Base-by-base conservation (phyloP, 2,329 filamentous ascomycete genomes). In the Lachnellula hyalina region DNA sequence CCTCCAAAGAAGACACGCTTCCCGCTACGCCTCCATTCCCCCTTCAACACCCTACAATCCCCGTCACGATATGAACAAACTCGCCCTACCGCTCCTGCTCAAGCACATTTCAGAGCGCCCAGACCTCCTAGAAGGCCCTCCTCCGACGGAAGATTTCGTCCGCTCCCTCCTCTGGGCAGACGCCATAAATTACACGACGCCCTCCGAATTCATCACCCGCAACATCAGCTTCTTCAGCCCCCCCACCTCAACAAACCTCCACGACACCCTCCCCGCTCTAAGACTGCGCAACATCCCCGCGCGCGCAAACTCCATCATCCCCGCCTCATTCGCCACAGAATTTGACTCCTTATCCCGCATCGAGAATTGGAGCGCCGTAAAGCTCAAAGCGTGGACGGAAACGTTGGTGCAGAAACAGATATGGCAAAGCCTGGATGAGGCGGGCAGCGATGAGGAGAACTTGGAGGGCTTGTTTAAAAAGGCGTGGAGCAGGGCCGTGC, bases 1-100 rank as follows among this genome's bases (percentile, higher is more conserved):
- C 69, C 80, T 97, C 48, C 90, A 96, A 66, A 83, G 81, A 63
- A 79, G 82, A 47, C 89, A 93, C 47, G 67, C 68, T 34, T 53
- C 51, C 21, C 63, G 64, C 17, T 68, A 70, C 49, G 63, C 62
- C 35, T 53, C 55, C 19, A 34, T 55, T 5, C 38, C 49, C 47
- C n/a, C 47, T 42, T 25, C 49, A 23, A 42, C 47, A 45, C 51
- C 54, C 25, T 52, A 41, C 15, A 54, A 58, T 17, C 63, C 60
- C 32, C 56, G 42, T 28, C 63, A 63, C 42, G 60, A 62, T 45
- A 62, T 70, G 38, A 55, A 55, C 21, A 53, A 61, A 51, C 57
- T 67, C 3, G 68, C 68, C 12, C 55, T 64, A 35, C 59, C 63
- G 40, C 67, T 65, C 40, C 58, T 67, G 9, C 21, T 36, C 67